A percentile compares a stretch with the other conserved stretches of the same genome.
These are phyloP conservation scores for Trematosphaeria pertusa DNA, from an alignment of 2,329 filamentous ascomycete genomes.

Conservation along the genomic window DNA sequence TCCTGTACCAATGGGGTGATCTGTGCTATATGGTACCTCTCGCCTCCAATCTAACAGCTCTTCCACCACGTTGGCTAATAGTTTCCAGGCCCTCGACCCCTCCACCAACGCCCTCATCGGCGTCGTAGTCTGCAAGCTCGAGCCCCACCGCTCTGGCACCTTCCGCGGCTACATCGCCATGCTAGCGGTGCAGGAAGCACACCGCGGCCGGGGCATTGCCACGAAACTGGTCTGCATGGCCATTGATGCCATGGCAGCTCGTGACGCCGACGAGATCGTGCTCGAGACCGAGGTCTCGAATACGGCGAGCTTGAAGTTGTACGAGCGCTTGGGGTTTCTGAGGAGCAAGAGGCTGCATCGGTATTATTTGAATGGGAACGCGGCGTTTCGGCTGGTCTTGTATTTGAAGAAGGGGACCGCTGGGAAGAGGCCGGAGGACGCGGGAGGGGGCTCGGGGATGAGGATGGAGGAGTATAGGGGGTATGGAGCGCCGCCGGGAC, in stretches of 20 bases:
- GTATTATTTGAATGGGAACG: constrained; percentile 96
- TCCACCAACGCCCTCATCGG: constrained; percentile 74
- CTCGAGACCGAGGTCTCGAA: constrained; percentile 97
- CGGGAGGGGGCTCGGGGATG: not conserved
- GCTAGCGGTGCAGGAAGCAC: constrained; percentile 85
- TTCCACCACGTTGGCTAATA: not conserved
- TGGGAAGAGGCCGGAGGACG: constrained; percentile 32
- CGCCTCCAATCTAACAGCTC: not conserved
- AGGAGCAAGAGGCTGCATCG: constrained; percentile 91
- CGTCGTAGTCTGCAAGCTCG: constrained; percentile 93
- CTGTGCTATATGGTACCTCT: constrained; percentile 86
- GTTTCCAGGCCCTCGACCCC: constrained; percentile 39
- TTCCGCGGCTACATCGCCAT: constrained; percentile 96
- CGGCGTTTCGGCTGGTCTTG: constrained; percentile 86
- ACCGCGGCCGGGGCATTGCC: constrained; percentile 83
- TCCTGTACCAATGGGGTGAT: constrained; percentile 96
- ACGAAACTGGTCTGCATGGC: constrained; percentile 87
- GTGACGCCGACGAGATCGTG: constrained; percentile 90
- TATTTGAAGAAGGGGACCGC: constrained; percentile 67
- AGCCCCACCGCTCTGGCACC: constrained; percentile 85
- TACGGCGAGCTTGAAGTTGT: constrained; percentile 85
- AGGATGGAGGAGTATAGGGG: constrained; percentile 15
- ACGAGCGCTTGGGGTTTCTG: constrained; percentile 90
- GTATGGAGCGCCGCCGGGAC: too few relatives aligned
- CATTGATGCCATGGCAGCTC: constrained; percentile 86